Evolutionary conservation across 192 early-diverging fungal genomes (phyloP).

Genomic region (Oehlia diaphana): DNA sequence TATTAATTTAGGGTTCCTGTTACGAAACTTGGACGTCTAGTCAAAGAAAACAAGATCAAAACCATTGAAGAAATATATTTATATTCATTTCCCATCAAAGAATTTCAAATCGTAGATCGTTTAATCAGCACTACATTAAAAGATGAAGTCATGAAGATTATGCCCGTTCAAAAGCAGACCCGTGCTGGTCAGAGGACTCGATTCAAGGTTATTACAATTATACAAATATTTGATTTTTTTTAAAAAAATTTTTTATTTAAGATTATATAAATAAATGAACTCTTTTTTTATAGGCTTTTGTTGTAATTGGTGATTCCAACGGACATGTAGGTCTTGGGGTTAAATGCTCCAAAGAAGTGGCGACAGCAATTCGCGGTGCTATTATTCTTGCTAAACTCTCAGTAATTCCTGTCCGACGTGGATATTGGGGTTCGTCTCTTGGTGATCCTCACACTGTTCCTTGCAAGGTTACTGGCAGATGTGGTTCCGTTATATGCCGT

Average conservation of each 20-base stretch:
- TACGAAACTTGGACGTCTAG: constrained; percentile 98
- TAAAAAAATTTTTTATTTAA: no score
- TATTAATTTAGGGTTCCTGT: constrained; percentile 72
- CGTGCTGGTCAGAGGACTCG: constrained; percentile 99
- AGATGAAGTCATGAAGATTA: constrained; percentile 99
- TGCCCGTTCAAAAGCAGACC: constrained; percentile 99
- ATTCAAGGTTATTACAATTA: constrained; percentile 70
- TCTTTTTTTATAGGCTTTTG: constrained; percentile 66
- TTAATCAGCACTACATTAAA: constrained; percentile 92
- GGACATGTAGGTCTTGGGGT: constrained; percentile 99
- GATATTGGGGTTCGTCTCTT: constrained; percentile 96
- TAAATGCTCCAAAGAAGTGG: constrained; percentile 99
- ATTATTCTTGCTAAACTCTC: constrained; percentile 99
- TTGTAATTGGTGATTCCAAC: constrained; percentile 95
- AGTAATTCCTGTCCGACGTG: constrained; percentile 97
- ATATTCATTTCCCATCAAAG: constrained; percentile 99
- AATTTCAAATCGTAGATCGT: constrained; percentile 97
- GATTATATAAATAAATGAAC: background rate
- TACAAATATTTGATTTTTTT: no score
- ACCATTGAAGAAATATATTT: constrained; percentile 97
- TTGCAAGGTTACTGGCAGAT: constrained; percentile 95
- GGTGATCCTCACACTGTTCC: constrained; percentile 99
- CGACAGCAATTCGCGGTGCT: constrained; percentile 97
- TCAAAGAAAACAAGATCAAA: constrained; percentile 97
- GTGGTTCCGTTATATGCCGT: constrained; percentile 90